Base-by-base conservation (phyloP, 345 rosid genomes). In the Alliaria petiolata region DNA sequence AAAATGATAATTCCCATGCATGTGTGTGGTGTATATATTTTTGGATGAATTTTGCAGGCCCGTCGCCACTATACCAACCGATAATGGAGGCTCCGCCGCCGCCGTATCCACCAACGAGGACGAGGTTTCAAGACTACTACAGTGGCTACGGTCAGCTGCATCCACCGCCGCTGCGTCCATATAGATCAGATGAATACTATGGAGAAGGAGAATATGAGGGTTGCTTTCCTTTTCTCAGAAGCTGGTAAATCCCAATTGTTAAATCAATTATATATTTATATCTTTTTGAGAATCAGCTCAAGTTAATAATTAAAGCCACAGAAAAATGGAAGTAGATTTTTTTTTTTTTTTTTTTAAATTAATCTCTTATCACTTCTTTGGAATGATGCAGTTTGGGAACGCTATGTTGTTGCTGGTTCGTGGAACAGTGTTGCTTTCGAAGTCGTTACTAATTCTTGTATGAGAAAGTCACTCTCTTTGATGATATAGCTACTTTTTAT, bases 401-500 rank as follows among this genome's bases (percentile, higher is more conserved):
- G 40, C 35, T 75, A 26, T 75, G 78, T 52, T 75, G 74, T 36
- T 75, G 78, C 43, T 75, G 78, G 78, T 51, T 60, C 12, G 14
- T 75, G 25, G 63, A 75, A 43, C 25, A 47, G 2, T 75, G 78
- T 17, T 75, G 74, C 69, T 62, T 75, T 14, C 49, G 26, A 52
- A 60, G 69, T 75, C 74, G 64, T 60, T 75, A 33, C 19, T 75
- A 43, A 45, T 51, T 43, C 34, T n/a, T 62, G 6, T n/a, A 20
- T 25, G 73, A 34, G 17, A 40, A 8, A 0, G 31, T 11, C 36
- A 33, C 35, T 31, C 54, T 26, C 15, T 33, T 66, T 67, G 52
- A 39, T 39, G 26, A 45, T 52, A 7, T 35, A 14, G 30, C 13
- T 69, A 30, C 43, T 22, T 22, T 22, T 22, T n/a, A n/a, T 54